Conservation (phyloP, 257 asterid genomes). For the Orobanche coerulescens region DNA sequence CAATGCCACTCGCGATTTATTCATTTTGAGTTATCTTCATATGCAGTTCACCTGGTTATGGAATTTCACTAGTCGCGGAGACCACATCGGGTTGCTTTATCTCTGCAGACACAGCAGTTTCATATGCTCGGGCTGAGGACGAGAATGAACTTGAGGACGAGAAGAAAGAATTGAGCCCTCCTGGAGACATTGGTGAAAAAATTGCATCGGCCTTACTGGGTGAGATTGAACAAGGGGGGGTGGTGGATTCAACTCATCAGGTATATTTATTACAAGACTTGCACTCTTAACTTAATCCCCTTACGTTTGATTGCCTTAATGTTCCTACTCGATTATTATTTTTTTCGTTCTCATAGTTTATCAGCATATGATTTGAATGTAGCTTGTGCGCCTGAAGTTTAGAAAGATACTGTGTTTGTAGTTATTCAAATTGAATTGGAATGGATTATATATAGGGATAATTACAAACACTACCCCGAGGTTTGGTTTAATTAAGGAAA, state of each 20-base stretch:
- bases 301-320: neutral
- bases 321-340: neutral
- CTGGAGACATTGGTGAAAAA: slow-evolving; percentile 63
- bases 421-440: neutral
- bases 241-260: slow-evolving; percentile 96
- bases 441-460: neutral
- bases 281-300: neutral
- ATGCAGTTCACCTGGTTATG: slow-evolving; percentile 85
- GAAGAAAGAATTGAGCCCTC: slow-evolving; percentile 48
- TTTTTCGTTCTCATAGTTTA: no score
- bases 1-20: neutral
- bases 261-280: slow-evolving; percentile 28
- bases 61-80: slow-evolving; percentile 76
- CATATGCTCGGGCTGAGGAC: slow-evolving; percentile 36
- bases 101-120: slow-evolving; percentile 69
- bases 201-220: slow-evolving; percentile 49
- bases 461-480: neutral
- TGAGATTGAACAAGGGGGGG: slow-evolving; percentile 93
- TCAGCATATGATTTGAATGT: neutral
- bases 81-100: slow-evolving; percentile 80
- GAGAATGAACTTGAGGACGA: slow-evolving; percentile 49
- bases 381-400: neutral
- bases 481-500: neutral
- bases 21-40: slow-evolving; percentile 12
- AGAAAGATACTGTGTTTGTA: neutral